A percentile compares a stretch with the other conserved stretches of the same genome.
Conservation (phyloP, 2,329 filamentous ascomycete genomes). For the Botrytis galanthina region DNA sequence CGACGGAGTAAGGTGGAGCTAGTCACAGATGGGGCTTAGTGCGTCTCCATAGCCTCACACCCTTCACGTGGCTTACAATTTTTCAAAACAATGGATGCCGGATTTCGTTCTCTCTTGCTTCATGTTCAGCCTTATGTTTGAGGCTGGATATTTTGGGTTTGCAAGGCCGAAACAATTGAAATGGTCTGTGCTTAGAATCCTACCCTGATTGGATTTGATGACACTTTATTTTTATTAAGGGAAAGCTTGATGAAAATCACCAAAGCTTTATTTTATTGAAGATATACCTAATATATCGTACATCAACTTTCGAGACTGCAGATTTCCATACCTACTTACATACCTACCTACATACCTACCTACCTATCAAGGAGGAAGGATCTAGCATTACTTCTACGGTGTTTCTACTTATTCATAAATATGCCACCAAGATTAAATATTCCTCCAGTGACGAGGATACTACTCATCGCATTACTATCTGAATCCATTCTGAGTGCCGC, state of each 20-base stretch:
- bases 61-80: slow-evolving; percentile 9
- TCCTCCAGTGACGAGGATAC: slow-evolving; percentile 81
- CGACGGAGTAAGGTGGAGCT: neutral
- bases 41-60: neutral
- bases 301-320: slow-evolving; percentile 23
- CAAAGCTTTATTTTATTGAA: slow-evolving; percentile 3
- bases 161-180: neutral
- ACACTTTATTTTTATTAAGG: slow-evolving; percentile 1
- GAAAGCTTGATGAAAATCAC: slow-evolving; percentile 6
- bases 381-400: neutral
- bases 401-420: slow-evolving; percentile 20
- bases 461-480: slow-evolving; percentile 70
- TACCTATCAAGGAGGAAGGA: neutral
- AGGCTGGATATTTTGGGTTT: neutral
- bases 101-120: neutral
- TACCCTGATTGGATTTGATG: slow-evolving; percentile 2
- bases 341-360: neutral
- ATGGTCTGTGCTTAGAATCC: neutral
- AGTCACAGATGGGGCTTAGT: neutral
- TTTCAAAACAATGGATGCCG: neutral
- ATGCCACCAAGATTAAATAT: slow-evolving; percentile 88
- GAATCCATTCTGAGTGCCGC: slow-evolving; percentile 81
- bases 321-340: neutral
- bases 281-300: neutral
- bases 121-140: slow-evolving; percentile 12